Percentiles rank a stretch among this genome's conserved stretches.
Conservation (phyloP, 345 rosid genomes). For the Cardamine chenopodiifolia region DNA sequence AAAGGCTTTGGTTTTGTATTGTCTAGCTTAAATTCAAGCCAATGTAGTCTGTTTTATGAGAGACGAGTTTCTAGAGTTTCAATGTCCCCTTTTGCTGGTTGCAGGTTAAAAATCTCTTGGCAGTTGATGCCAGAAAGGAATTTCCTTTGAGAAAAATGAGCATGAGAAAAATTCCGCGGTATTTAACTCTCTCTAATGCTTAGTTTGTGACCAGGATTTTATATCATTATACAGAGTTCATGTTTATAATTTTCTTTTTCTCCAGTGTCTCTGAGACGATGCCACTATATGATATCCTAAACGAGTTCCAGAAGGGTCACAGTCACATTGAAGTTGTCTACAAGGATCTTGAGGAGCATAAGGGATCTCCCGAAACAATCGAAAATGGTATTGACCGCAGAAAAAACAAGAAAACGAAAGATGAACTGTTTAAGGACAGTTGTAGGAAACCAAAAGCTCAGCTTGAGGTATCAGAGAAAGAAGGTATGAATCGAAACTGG, state of each 20-base stretch:
- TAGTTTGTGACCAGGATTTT: neutral
- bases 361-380: constrained; percentile 44
- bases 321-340: constrained; percentile 95
- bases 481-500: constrained; percentile 46
- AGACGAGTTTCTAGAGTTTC: neutral
- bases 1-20: neutral
- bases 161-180: constrained; percentile 93
- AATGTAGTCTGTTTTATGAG: neutral
- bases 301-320: constrained; percentile 96
- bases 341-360: constrained; percentile 58
- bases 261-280: constrained; percentile 79
- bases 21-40: neutral
- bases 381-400: constrained; percentile 44
- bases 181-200: constrained; percentile 18
- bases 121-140: constrained; percentile 70
- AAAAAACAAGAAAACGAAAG: constrained; percentile 39
- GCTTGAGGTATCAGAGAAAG: constrained; percentile 43
- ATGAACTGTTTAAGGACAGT: constrained; percentile 55
- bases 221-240: neutral
- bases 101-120: constrained; percentile 86
- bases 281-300: constrained; percentile 91
- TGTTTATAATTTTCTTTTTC: neutral
- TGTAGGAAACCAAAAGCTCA: constrained; percentile 57
- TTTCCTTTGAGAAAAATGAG: constrained; percentile 83
- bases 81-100: constrained; percentile 11